These are phyloP conservation scores for Aschersonia sp. DNA, from an alignment of 2,329 filamentous ascomycete species.

Conservation along the genomic window DNA sequence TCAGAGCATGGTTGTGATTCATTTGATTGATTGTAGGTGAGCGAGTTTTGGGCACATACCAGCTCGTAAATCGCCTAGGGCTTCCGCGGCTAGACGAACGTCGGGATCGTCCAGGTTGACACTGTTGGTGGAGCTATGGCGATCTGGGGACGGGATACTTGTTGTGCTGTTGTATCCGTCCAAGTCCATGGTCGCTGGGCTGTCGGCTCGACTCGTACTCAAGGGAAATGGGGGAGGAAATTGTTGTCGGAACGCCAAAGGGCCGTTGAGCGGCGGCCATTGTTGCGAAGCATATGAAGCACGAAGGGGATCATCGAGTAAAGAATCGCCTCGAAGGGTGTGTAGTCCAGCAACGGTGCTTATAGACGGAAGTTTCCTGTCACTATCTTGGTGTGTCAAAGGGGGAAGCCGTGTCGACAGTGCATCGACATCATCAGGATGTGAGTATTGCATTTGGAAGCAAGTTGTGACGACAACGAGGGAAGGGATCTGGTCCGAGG, in stretches of 20 bases:
- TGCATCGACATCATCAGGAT: conserved; percentile 11
- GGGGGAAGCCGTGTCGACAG: conserved; percentile 13
- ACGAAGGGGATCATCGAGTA: conserved; percentile 6
- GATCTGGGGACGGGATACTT: conserved; percentile 30
- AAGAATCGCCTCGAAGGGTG: conserved; percentile 8
- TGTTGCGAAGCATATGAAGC: conserved; percentile 13
- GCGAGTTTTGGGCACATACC: not conserved
- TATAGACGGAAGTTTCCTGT: conserved; percentile 19
- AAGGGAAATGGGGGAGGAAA: conserved; percentile 26
- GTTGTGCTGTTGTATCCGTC: conserved; percentile 24
- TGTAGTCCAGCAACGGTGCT: conserved; percentile 19
- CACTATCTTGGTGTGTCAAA: conserved; percentile 12
- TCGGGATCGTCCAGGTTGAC: conserved; percentile 50
- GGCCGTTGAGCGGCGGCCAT: not conserved
- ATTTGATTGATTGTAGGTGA: not conserved
- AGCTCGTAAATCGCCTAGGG: not conserved
- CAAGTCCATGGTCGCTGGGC: conserved; percentile 33
- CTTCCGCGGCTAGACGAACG: conserved; percentile 25
- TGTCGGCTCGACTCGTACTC: conserved; percentile 22
- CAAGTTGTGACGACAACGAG: conserved; percentile 1
- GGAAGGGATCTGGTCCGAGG: not conserved
- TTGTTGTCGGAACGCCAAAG: not conserved
- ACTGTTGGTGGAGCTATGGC: conserved; percentile 27
- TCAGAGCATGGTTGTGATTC: no score
- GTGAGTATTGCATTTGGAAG: conserved; percentile 12